Base-by-base conservation (phyloP, 495 filamentous ascomycete species). In the Thermochaetoides thermophila region DNA sequence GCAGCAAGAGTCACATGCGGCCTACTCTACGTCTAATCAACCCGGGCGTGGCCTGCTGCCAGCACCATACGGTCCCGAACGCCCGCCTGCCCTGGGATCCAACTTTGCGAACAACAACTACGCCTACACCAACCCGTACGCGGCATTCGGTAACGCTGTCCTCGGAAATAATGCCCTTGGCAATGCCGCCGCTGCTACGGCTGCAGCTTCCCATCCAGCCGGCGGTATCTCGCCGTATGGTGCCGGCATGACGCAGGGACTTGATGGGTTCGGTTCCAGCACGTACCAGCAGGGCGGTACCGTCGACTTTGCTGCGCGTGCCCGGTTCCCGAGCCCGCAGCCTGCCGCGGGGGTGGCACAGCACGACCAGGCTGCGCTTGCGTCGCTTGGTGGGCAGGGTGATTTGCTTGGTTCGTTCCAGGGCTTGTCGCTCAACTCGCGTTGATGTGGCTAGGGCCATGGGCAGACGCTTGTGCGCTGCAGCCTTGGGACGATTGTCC, bases 401-500 rank as follows among this genome's bases (percentile, higher is more conserved):
- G 62, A 66, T 4, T 64, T 67, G 64, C 53, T 61, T 16, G 56
- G 44, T 7, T 40, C 50, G 10, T 70, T 72, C 43, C 67, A 72
- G 37, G 60, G 66, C 10, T 48, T 72, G 4, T 71, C 66, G 2
- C 53, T 72, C 39, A 69, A 68, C 42, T 24, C 21, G 21, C 11
- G 6, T 24, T 24, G 21, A 24, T 6, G 6, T 24, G 6, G 21
- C 11, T 6, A 11, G 6, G 6, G 19, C 34, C 23, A 24, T 32
- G 20, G 39, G 42, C 41, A 48, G 32, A 27, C 42, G 42, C 42
- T 45, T 24, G 6, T 24, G n/a, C n/a, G n/a, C n/a, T n/a, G n/a
- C n/a, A n/a, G n/a, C n/a, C 21, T 24, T 24, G 21, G 6, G 11
- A 11, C 21, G 21, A 24, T 24, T 24, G 11, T 24, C 21, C 6